Conservation (phyloP, 805 yeast species). For the Cyberlindnera euphorbiae region DNA sequence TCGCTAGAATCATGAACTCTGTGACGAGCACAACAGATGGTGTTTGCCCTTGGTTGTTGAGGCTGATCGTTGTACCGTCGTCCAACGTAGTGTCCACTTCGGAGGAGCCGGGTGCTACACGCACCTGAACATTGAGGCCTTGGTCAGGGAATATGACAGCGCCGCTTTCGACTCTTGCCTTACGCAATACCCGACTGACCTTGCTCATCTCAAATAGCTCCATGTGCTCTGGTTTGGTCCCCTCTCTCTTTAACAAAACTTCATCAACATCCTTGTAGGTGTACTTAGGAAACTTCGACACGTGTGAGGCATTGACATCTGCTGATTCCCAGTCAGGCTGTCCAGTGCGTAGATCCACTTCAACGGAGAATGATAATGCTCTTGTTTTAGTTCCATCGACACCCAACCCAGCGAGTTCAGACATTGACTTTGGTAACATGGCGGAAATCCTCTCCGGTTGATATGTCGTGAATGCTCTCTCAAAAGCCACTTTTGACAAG, state of each 20-base stretch:
- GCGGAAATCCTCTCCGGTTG: constrained; percentile 60
- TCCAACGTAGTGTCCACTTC: constrained; percentile 6
- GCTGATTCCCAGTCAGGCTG: constrained; percentile 23
- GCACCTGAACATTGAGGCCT: constrained; percentile 23
- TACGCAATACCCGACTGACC: constrained; percentile 28
- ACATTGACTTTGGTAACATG: constrained; percentile 63
- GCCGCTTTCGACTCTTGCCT: constrained; percentile 29
- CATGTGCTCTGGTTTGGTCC: constrained; percentile 3
- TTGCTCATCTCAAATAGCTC: constrained; percentile 35
- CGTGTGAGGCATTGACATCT: constrained; percentile 36
- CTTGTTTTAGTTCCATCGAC: constrained; percentile 37
- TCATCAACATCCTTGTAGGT: constrained; percentile 63
- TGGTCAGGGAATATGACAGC: constrained; percentile 39
- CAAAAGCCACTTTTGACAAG: constrained; percentile 52
- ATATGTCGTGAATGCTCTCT: constrained; percentile 63
- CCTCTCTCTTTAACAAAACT: constrained; percentile 29
- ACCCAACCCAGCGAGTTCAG: constrained; percentile 50
- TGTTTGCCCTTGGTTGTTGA: constrained; percentile 28
- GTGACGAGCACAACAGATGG: constrained; percentile 65
- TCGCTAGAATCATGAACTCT: constrained; percentile 80
- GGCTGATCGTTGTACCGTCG: constrained; percentile 11
- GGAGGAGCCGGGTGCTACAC: constrained; percentile 3
- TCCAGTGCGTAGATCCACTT: constrained; percentile 25
- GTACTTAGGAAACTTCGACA: constrained; percentile 43
- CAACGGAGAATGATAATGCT: constrained; percentile 41